These are phyloP conservation scores for Colletotrichum siamense DNA, from an alignment of 2,329 filamentous ascomycete species.

Conservation along the genomic window DNA sequence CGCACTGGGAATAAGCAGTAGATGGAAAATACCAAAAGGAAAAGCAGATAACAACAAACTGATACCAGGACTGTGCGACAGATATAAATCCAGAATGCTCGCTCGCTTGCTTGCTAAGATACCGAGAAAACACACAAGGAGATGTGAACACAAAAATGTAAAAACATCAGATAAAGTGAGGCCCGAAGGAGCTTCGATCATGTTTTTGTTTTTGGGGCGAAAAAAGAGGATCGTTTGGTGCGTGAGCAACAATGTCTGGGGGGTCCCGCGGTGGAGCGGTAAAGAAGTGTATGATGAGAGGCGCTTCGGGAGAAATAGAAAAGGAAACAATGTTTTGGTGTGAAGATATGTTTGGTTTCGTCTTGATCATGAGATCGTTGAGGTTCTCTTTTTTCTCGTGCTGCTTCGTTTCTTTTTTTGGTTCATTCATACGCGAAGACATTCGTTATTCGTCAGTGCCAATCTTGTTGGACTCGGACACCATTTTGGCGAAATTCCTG, in stretches of 20 bases:
- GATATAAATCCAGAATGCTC: constrained; percentile 19
- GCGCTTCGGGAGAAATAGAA: constrained; percentile 7
- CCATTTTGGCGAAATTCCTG: constrained; percentile 89
- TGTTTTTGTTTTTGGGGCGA: constrained; percentile 21
- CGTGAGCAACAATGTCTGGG: constrained; percentile 55
- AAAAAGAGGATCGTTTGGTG: constrained; percentile 40
- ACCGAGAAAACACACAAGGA: constrained; percentile 32
- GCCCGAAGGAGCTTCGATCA: constrained; percentile 25
- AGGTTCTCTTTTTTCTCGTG: background rate
- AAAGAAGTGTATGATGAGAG: constrained; percentile 31
- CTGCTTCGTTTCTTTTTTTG: constrained; percentile 22
- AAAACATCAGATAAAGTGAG: background rate
- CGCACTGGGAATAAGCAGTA: constrained; percentile 21
- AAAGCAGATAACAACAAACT: constrained; percentile 14
- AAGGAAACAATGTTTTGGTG: constrained; percentile 15
- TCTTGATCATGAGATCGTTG: constrained; percentile 6
- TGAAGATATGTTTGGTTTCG: constrained; percentile 21
- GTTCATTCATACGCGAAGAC: constrained; percentile 14
- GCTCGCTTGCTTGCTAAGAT: constrained; percentile 37
- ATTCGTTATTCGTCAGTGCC: constrained; percentile 39
- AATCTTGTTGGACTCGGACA: constrained; percentile 72
- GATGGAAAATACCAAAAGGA: constrained; percentile 22
- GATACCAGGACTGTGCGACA: constrained; percentile 1
- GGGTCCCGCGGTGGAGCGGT: constrained; percentile 34
- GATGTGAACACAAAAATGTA: constrained; percentile 25